Base-by-base conservation (phyloP, 495 filamentous ascomycete genomes). In the Hypoxylon fragiforme region DNA sequence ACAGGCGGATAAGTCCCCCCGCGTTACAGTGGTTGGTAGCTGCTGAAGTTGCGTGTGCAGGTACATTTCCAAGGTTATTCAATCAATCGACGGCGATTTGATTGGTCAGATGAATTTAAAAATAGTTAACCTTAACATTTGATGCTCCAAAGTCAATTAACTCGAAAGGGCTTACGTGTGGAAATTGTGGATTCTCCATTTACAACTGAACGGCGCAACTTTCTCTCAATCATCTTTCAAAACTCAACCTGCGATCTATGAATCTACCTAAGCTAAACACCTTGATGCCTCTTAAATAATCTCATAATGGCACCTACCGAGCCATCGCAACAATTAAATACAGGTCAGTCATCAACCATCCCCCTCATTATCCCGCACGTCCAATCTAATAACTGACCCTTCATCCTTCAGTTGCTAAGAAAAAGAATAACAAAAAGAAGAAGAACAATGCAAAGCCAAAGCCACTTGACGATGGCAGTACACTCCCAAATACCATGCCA, bases 371-470 rank as follows among this genome's bases (percentile, higher is more conserved):
- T 51, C 34, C 31, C 9, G 13, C 21, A 9, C 8, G 35, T 31
- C 47, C 37, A 44, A 48, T 28, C 18, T 34, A 12, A 35, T 47
- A 55, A n/a, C 57, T 65, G 22, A 67, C 40, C 30, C 37, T 31
- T 15, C 37, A 56, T 62, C 30, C 28, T 61, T 41, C 55, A 81
- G 81, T 72, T 66, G 52, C 73, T 44, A 85, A 81, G 63, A 83
- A 85, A 57, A 89, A 86, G 77, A 87, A 81, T 67, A 83, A 79
- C 69, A 88, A 83, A 68, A 89, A 85, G 75, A 89, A 85, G 70
- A 86, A 81, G 70, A 78, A 68, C 50, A 71, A 68, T 49, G 65
- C 70, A 51, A 83, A 77, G 60, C 49, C 64, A 12, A 63, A 64
- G 15, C 65, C 59, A 30, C 31, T 54, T 24, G 69, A 70, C 42